Evolutionary conservation across 768 basidiomycete species (phyloP), one percentile per base, ranked within the genome.

Genomic region (Porpolomopsis calyptriformis): DNA sequence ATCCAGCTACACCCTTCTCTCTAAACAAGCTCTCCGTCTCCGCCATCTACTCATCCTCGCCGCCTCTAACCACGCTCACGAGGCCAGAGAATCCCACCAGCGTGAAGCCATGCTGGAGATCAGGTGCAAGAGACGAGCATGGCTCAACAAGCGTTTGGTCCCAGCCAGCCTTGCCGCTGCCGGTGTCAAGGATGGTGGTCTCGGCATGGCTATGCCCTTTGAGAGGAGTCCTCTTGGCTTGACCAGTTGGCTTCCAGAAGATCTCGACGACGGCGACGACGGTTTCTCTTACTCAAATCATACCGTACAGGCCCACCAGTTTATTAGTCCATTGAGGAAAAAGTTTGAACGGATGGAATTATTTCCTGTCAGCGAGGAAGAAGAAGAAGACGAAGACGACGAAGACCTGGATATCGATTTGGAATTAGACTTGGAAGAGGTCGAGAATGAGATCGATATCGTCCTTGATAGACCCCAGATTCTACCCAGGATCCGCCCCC

Each of bases 121-220:
- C 33, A 73, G 72, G 50, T 73, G 76, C 26, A 69, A 75, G 31
- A 69, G 84, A 24, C 68, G 81, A 8, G 83, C 83, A 5, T 86
- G 83, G 83, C 67, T 76, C 45, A 76, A 75, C 50, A 65, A 71
- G 27, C 66, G 74, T 1, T 36, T 50, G 22, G 14, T 26, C 9
- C n/a, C 10, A 5, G 19, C 14, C 12, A 26, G n/a, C 2, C 20
- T 26, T 11, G 22, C 20, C 27, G 55, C 70, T 41, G 39, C 39
- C 4, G 42, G 47, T 3, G 20, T 33, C 19, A 41, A 49, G n/a
- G 41, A 47, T 24, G 56, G 59, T 10, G 64, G 69, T 27, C 33
- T 77, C 46, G 74, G 70, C 1, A 66, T 83, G 43, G 69, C 73
- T 9, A 65, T 63, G 37, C 79, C 80, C 0, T 60, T 67, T 50